Evolutionary conservation across 495 filamentous ascomycete species (phyloP).

Genomic region (Chaetomium tenue): DNA sequence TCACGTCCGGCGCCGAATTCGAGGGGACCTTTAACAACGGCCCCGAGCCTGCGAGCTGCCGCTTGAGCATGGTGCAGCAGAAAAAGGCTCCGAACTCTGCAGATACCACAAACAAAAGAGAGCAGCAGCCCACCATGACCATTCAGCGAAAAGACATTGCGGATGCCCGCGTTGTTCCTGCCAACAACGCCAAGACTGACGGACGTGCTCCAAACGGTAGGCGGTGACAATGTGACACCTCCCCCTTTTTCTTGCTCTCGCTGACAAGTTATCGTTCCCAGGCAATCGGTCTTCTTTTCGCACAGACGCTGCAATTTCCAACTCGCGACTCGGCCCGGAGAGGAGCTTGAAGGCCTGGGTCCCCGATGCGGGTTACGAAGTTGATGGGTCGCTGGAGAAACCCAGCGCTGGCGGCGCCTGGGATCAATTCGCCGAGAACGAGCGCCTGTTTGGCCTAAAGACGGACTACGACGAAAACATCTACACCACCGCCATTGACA

Average conservation of each 20-base stretch:
- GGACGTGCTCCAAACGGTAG: conserved; percentile 71
- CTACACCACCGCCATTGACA: conserved; percentile 90
- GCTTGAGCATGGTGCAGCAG: conserved; percentile 81
- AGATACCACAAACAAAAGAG: conserved; percentile 45
- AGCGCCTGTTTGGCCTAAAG: conserved; percentile 79
- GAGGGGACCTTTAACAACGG: conserved; percentile 62
- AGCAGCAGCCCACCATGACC: conserved; percentile 61
- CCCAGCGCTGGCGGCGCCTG: conserved; percentile 54
- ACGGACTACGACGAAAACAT: conserved; percentile 89
- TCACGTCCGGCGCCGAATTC: conserved; percentile 69
- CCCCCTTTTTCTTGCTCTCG: background rate
- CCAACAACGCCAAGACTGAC: conserved; percentile 41
- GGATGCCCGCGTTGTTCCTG: conserved; percentile 61
- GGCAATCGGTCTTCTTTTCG: conserved; percentile 61
- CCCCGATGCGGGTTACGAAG: conserved; percentile 58
- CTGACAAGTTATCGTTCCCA: conserved; percentile 19
- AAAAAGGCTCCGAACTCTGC: conserved; percentile 46
- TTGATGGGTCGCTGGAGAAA: conserved; percentile 69
- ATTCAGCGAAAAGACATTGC: conserved; percentile 77
- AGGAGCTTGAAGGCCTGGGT: conserved; percentile 83
- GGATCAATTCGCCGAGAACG: conserved; percentile 94
- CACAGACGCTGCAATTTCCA: conserved; percentile 87
- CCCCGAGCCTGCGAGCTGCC: conserved; percentile 59
- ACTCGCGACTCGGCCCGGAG: conserved; percentile 64
- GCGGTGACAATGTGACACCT: conserved; percentile 16